Percentiles rank a stretch among this genome's conserved stretches.
Evolutionary conservation across 495 filamentous ascomycete species (phyloP).

Genomic region (Annulohypoxylon maeteangense): DNA sequence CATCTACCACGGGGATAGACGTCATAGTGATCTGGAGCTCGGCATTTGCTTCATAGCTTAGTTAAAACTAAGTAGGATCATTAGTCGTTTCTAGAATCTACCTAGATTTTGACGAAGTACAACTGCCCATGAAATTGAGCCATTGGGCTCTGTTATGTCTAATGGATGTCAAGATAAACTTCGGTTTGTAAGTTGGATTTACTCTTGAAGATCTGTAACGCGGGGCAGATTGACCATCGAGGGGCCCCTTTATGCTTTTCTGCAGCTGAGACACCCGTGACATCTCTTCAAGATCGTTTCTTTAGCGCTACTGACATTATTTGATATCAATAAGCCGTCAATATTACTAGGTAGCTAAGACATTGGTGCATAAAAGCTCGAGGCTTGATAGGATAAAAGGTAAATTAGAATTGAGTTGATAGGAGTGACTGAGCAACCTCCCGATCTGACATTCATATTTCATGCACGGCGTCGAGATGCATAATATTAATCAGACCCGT

Average conservation of each 20-base stretch:
- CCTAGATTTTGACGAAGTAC: neutral
- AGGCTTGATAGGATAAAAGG: neutral
- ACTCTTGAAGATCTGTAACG: neutral
- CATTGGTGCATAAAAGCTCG: neutral
- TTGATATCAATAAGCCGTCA: neutral
- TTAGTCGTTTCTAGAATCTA: neutral
- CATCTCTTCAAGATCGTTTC: neutral
- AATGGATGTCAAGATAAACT: slow-evolving; percentile 5
- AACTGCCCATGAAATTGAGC: neutral
- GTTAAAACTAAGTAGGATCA: neutral
- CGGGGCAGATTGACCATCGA: neutral
- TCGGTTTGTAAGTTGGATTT: neutral
- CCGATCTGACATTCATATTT: slow-evolving; percentile 8
- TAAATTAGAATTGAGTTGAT: neutral
- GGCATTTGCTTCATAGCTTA: neutral
- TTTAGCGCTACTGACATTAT: neutral
- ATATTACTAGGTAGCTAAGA: neutral
- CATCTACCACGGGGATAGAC: no score
- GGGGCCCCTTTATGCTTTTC: neutral
- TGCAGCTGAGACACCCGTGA: neutral
- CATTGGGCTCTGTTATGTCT: neutral
- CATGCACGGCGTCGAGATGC: slow-evolving; percentile 14
- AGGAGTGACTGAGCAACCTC: slow-evolving; percentile 6
- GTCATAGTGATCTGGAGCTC: no score
- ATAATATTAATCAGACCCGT: slow-evolving; percentile 13